Evolutionary conservation across 1,284 basidiomycete species (phyloP).

Genomic region (Trichosporon sp.): DNA sequence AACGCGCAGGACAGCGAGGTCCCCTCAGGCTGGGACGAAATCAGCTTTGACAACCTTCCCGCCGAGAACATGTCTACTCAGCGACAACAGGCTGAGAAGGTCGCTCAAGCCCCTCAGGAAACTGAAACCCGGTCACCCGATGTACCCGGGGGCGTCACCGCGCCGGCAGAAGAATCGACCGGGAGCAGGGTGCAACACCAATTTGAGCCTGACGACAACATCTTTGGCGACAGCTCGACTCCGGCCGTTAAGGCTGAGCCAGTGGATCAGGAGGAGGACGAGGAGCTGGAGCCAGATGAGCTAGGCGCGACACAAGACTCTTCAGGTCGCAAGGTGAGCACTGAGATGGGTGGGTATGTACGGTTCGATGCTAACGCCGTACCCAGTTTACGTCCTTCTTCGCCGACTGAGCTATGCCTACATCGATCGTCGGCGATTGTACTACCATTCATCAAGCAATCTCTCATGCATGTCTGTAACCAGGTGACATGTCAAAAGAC

Average conservation of each 20-base stretch:
- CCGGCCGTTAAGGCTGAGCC: background rate
- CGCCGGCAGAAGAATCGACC: background rate
- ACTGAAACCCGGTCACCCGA: background rate
- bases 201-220: conserved; percentile 1
- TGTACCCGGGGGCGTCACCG: background rate
- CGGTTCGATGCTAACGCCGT: background rate
- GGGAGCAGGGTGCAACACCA: background rate
- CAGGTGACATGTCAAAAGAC: background rate
- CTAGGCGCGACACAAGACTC: conserved; percentile 8
- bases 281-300: conserved; percentile 9
- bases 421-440: too few species aligned
- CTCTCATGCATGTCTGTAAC: background rate
- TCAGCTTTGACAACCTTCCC: conserved; percentile 10
- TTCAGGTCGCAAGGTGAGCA: conserved; percentile 12
- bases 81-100: background rate
- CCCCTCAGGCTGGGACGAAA: conserved; percentile 12
- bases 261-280: background rate
- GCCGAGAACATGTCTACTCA: conserved; percentile 16
- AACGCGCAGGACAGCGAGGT: background rate
- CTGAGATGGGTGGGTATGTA: background rate
- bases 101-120: background rate
- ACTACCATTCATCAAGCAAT: background rate
- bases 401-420: background rate
- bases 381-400: conserved; percentile 3
- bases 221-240: conserved; percentile 1